Base-by-base conservation (phyloP, 129 eudicot species). In the Flaveria linearis region DNA sequence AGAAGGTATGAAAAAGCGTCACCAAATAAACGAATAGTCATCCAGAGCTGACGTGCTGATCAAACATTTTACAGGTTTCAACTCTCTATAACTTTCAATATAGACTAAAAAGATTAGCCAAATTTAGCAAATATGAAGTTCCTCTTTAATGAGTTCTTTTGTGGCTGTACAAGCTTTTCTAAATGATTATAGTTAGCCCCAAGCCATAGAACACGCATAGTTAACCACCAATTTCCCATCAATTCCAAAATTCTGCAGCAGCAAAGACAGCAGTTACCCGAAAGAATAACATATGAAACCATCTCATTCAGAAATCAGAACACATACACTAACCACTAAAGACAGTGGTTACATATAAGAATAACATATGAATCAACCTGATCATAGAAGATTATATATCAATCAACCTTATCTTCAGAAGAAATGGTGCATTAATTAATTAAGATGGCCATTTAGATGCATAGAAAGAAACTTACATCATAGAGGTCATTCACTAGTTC, bases 221-320 rank as follows among this genome's bases (percentile, higher is more conserved):
- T 93, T 93, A n/a, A 93, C 98, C 72, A 93, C 91, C 85, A 93
- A 84, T 80, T 93, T 93, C 10, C 98, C 97, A 84, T 93, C 98
- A 43, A 90, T 74, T 17, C 98, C 98, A 77, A 93, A 93, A 76
- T 88, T 93, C 98, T 93, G 88, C 88, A 88, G 68, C 65, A 74
- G 12, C 25, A 71, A 69, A 74, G 41, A 17, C 2, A 51, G 1
- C 43, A 14, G 41, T 4, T 28, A 82, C 15, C 71, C 7, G 53
- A 70, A 74, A 30, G 41, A 50, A 57, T 46, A 55, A 50, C 68
- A 62, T 20, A 28, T 52, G 7, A 62, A 23, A 46, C 63, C 23
- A 75, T 30, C 36, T 30, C 36, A 30, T 30, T 30, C 36, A 30
- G 36, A 3, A 16, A 4, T 15, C 7, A 4, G 45, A 26, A 57